Conservation (phyloP, 495 filamentous ascomycete genomes). For the Hypoxylon lenormandii region DNA sequence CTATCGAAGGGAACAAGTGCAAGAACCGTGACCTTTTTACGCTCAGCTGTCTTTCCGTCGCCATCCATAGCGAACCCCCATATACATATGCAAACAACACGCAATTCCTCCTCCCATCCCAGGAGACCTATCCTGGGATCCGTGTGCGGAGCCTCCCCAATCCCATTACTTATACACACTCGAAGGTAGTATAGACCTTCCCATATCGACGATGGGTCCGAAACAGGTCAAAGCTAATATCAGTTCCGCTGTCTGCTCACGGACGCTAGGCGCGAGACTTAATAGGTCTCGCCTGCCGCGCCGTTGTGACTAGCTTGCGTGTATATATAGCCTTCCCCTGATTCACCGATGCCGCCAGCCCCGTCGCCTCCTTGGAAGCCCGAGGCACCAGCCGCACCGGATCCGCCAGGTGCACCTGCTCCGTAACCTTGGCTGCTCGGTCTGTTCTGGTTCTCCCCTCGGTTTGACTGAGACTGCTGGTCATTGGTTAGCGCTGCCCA, state of each 20-base stretch:
- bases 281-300: slow-evolving; percentile 63
- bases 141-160: slow-evolving; percentile 26
- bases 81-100: slow-evolving; percentile 50
- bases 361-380: slow-evolving; percentile 69
- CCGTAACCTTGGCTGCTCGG: slow-evolving; percentile 78
- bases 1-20: slow-evolving; percentile 50
- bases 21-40: slow-evolving; percentile 44
- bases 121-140: slow-evolving; percentile 24
- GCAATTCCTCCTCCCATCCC: slow-evolving; percentile 31
- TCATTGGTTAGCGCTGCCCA: slow-evolving; percentile 53
- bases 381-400: slow-evolving; percentile 57
- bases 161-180: slow-evolving; percentile 49
- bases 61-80: slow-evolving; percentile 42
- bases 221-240: slow-evolving; percentile 16
- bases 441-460: slow-evolving; percentile 75
- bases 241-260: slow-evolving; percentile 11
- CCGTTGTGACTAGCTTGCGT: slow-evolving; percentile 78
- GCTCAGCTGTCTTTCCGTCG: slow-evolving; percentile 33
- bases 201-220: slow-evolving; percentile 11
- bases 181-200: slow-evolving; percentile 35
- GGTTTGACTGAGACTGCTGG: slow-evolving; percentile 78
- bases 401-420: slow-evolving; percentile 60
- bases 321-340: slow-evolving; percentile 72
- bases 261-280: slow-evolving; percentile 39
- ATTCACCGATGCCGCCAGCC: slow-evolving; percentile 70